Evolutionary conservation across 225 moss, liverwort and hornwort species (phyloP), one percentile per base, ranked within the genome.

Genomic region (Climacium dendroides): DNA sequence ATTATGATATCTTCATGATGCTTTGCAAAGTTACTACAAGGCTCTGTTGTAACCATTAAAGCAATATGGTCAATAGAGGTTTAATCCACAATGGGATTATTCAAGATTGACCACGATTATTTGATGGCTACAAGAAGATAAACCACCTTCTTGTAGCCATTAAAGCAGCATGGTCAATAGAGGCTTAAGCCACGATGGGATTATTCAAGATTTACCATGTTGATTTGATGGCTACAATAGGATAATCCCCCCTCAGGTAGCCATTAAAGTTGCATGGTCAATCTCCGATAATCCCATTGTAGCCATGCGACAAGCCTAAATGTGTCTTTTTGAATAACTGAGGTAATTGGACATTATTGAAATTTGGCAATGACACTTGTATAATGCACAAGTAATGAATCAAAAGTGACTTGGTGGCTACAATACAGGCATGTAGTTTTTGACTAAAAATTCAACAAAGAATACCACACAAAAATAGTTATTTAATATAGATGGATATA

Each of bases 391-490:
- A 29, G 4, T 14, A 16, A 29, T 18, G 45, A 45, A 2, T 47
- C 4, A 73, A 0, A 29, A 29, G 13, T 29, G 3, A 18, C 3
- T 45, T 30, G 7, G 30, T 30, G 11, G 5, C 30, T 73, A 47
- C 0, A 73, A 2, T 47, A 73, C 1, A 1, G 18, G 5, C 30
- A 11, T 47, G 7, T 32, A 12, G 1, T 7, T 74, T 32, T 19
- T 12, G 48, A 34, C 7, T 50, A 3, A 20, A 74, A 74, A 74
- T 50, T 20, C 13, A 74, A 48, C 50, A 7, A 73, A 6, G 10
- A 47, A 30, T 0, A 11, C 2, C 19, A 30, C 4, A 50, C 3
- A 1, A 0, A 74, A 74, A 50, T 74, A 2, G 4, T 7, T 48
- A 6, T 50, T 74, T 20, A 1, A 4, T 28, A 12, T 12, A 2